Percentiles rank a stretch among this genome's conserved stretches.
Conservation (phyloP, 139 green algal genomes). For the Chlamydomonas eustigma region DNA sequence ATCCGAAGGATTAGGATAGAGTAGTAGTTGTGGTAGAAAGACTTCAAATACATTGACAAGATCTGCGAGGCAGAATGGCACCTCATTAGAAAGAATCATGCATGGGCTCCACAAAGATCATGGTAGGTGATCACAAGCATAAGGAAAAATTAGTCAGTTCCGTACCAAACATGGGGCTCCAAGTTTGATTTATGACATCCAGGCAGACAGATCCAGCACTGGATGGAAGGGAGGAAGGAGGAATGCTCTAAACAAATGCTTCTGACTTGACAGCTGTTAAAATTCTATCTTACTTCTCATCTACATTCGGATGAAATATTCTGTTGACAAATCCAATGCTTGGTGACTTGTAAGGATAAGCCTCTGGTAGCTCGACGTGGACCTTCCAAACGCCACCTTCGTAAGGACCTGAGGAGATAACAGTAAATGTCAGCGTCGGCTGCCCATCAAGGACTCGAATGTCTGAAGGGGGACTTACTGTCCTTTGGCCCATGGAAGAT, state of each 20-base stretch:
- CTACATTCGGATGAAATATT: constrained; percentile 96
- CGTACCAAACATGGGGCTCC: constrained; percentile 97
- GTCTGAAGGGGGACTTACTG: constrained; percentile 38
- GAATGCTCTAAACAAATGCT: too few relatives aligned
- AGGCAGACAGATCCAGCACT: constrained; percentile 93
- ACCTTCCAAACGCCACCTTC: constrained; percentile 92
- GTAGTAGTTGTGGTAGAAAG: constrained; percentile 96
- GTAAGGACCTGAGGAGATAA: constrained; percentile 66
- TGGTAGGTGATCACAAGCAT: too few relatives aligned
- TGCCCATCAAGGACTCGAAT: too few relatives aligned
- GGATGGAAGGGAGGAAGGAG: too few relatives aligned
- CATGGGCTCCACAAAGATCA: too few relatives aligned
- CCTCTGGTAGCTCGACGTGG: constrained; percentile 93
- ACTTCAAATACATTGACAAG: constrained; percentile 99
- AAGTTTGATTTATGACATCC: constrained; percentile 99
- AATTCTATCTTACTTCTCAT: constrained; percentile 68
- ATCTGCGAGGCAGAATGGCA: constrained; percentile 62
- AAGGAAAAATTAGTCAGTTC: background rate
- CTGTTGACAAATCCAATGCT: constrained; percentile 97
- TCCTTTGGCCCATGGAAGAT: constrained; percentile 83
- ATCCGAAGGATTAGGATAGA: constrained; percentile 98
- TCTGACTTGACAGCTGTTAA: too few relatives aligned
- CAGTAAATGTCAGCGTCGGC: too few relatives aligned
- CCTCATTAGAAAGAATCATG: constrained; percentile 3
- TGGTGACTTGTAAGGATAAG: constrained; percentile 74